Base-by-base conservation (phyloP, 2,329 filamentous ascomycete species). In the Fusarium ramigenum region DNA sequence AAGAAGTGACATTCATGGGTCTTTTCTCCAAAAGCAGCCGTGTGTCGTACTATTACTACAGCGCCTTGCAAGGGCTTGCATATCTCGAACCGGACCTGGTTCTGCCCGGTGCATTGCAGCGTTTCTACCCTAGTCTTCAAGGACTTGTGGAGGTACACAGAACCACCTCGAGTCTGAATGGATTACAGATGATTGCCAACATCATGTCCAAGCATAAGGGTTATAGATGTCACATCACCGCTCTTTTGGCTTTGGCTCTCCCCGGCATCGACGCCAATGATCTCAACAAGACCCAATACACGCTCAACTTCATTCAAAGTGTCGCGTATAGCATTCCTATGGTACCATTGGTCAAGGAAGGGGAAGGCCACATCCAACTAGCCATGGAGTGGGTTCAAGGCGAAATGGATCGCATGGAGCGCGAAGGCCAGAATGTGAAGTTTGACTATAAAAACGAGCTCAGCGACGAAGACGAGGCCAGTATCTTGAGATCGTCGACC, bases 261-360 rank as follows among this genome's bases (percentile, higher is more conserved):
- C 97, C 97, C 1, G 97, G 96, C 28, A 97, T 99, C 66, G 97
- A 99, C 83, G 95, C 97, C 72, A 99, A 99, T 80, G 96, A 99
- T 82, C 85, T 99, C 32, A 95, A 96, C 80, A 99, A 99, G 86
- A 98, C 96, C 1, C 89, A 97, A 76, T 94, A 97, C 82, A 97
- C 96, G 0, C 87, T 99, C 65, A 94, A 95, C 75, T 98, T 98
- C 80, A 96, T 99, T 64, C 96, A 98, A 82, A 93, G 94, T 65
- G 94, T 98, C 18, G 96, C 95, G 67, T 98, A 98, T 84, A 97
- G 96, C 78, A 97, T 99, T 59, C 97, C 96, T 0, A 93, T 99
- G 79, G 91, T 93, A 65, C 93, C 97, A 68, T 85, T 99, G 57
- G 78, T 73, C 19, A 81, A 76, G 6, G 90, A 91, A 50, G 86